These are phyloP conservation scores for Fonsecaea monophora DNA, from an alignment of 2,329 filamentous ascomycete genomes.

Conservation along the genomic window DNA sequence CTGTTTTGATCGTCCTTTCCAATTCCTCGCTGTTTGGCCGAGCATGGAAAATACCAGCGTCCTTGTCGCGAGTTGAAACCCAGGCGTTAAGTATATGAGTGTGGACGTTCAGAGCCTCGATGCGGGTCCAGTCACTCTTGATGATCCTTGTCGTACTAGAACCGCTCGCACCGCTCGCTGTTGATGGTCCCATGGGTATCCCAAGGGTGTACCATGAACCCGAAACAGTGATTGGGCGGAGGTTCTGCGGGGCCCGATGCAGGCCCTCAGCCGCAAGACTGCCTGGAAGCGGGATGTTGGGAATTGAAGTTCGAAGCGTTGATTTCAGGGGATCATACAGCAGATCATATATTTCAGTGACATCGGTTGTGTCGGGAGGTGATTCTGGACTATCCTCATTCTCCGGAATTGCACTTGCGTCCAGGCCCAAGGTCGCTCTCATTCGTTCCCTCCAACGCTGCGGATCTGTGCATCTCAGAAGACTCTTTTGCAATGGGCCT, in stretches of 20 bases:
- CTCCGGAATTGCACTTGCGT: neutral
- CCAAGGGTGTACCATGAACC: constrained; percentile 41
- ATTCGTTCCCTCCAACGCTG: constrained; percentile 50
- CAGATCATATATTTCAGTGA: constrained; percentile 60
- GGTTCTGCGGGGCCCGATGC: constrained; percentile 21
- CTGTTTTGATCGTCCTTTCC: constrained; percentile 68
- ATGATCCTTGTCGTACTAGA: constrained; percentile 22
- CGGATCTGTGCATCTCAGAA: constrained; percentile 55
- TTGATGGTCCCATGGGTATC: constrained; percentile 36
- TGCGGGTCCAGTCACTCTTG: constrained; percentile 44
- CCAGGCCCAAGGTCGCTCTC: constrained; percentile 26
- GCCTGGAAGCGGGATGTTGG: constrained; percentile 66
- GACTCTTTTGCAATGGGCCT: constrained; percentile 55
- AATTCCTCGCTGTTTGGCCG: constrained; percentile 54
- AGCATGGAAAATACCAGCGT: constrained; percentile 3
- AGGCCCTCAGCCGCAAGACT: constrained; percentile 39
- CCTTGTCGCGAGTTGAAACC: constrained; percentile 53
- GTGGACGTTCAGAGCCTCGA: constrained; percentile 69
- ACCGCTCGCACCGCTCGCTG: neutral
- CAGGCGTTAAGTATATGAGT: constrained; percentile 65
- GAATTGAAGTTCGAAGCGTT: constrained; percentile 67
- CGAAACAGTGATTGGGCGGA: constrained; percentile 31
- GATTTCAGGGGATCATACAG: constrained; percentile 65
- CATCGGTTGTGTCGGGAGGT: constrained; percentile 8
- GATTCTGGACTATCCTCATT: neutral